phyloP scores from a whole-genome alignment of 73 alveolate species.

The Tetrahymena thermophila region DNA sequence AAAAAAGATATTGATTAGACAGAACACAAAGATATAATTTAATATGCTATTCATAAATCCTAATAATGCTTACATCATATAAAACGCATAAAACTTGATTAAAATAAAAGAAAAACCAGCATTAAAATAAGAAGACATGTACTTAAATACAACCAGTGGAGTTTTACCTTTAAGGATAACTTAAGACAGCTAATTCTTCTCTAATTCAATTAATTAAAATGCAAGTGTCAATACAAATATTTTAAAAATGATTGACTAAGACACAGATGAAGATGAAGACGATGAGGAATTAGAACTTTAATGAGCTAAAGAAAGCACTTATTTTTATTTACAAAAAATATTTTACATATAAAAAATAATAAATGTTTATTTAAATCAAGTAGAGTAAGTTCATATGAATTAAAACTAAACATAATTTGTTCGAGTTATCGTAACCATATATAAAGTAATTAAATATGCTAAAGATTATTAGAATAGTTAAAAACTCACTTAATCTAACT shows the following conservation, averaged over 20 bases:
- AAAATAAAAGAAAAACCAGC: background rate
- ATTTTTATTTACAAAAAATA: too few species aligned
- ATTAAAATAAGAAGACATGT: background rate
- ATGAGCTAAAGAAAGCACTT: background rate
- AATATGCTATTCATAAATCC: background rate
- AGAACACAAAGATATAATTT: background rate
- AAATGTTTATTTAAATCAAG: too few species aligned
- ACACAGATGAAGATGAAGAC: background rate
- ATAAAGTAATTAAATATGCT: too few species aligned
- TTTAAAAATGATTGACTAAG: background rate
- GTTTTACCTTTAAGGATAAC: background rate
- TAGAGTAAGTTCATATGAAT: too few species aligned
- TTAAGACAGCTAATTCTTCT: background rate
- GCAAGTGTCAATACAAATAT: background rate
- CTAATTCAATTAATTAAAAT: background rate
- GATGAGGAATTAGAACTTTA: background rate
- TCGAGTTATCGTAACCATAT: too few species aligned
- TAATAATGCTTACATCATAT: background rate
- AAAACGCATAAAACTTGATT: background rate
- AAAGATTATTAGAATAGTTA: too few species aligned
- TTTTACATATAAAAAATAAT: too few species aligned
- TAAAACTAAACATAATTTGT: too few species aligned
- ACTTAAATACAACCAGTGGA: background rate
- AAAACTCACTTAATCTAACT: too few species aligned
- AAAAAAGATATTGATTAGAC: background rate